Conservation (phyloP, 2,329 filamentous ascomycete species). For the Diaporthe citri region DNA sequence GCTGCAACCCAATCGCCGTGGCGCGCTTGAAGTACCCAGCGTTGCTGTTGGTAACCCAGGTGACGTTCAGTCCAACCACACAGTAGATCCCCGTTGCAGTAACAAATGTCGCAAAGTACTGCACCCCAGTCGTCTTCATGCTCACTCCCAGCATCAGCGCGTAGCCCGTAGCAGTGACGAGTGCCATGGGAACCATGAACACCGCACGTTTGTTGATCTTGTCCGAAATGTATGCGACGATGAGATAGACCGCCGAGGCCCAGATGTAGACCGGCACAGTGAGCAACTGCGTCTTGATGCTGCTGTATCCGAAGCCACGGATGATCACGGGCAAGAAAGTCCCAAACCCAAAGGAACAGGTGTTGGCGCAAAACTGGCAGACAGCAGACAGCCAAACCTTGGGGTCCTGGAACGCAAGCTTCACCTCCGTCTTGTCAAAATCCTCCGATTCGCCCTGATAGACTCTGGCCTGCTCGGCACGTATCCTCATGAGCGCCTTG, state of each 20-base stretch:
- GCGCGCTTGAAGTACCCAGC: slow-evolving; percentile 61
- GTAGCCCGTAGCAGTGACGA: slow-evolving; percentile 63
- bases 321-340: slow-evolving; percentile 71
- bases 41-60: slow-evolving; percentile 60
- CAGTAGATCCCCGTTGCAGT: slow-evolving; percentile 61
- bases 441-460: slow-evolving; percentile 62
- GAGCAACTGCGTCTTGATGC: slow-evolving; percentile 64
- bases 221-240: slow-evolving; percentile 61
- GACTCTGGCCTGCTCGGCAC: slow-evolving; percentile 55
- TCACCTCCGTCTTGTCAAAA: slow-evolving; percentile 64
- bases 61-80: slow-evolving; percentile 60
- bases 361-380: slow-evolving; percentile 63
- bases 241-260: slow-evolving; percentile 60
- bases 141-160: slow-evolving; percentile 56
- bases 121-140: slow-evolving; percentile 61
- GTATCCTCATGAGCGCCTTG: slow-evolving; percentile 61
- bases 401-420: slow-evolving; percentile 60
- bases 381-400: slow-evolving; percentile 60
- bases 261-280: slow-evolving; percentile 69
- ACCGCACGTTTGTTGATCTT: slow-evolving; percentile 49
- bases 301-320: slow-evolving; percentile 62
- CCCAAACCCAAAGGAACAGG: slow-evolving; percentile 68
- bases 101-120: slow-evolving; percentile 64
- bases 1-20: slow-evolving; percentile 59
- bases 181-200: slow-evolving; percentile 69